These are phyloP conservation scores for Hygrophoropsis aurantiaca DNA, from an alignment of 768 basidiomycete genomes.

Conservation along the genomic window DNA sequence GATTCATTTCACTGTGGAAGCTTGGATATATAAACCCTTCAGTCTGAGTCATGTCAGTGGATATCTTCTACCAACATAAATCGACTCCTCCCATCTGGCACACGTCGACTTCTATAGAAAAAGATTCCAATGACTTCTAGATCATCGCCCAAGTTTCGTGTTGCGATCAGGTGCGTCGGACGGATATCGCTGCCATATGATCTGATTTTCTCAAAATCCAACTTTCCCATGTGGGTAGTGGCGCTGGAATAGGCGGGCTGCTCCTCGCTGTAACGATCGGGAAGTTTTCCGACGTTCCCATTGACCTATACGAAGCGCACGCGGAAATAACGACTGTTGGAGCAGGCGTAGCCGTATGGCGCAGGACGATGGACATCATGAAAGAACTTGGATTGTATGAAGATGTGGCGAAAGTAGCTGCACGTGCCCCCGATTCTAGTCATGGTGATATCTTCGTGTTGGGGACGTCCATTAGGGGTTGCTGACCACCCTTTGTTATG, in stretches of 20 bases:
- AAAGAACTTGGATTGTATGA: slow-evolving; percentile 41
- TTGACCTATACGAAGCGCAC: slow-evolving; percentile 49
- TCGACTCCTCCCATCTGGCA: too few species aligned
- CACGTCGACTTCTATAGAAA: too few species aligned
- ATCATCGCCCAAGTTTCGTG: slow-evolving; percentile 13
- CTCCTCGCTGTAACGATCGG: slow-evolving; percentile 40
- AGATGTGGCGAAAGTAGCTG: slow-evolving; percentile 23
- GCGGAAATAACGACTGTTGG: slow-evolving; percentile 38
- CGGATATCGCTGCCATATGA: too few species aligned
- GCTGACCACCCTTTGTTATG: slow-evolving; percentile 19
- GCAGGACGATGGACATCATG: slow-evolving; percentile 45
- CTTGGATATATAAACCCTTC: too few species aligned
- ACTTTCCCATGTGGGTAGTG: slow-evolving; percentile 17
- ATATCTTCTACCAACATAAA: too few species aligned
- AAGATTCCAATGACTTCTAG: too few species aligned
- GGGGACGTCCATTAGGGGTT: neutral
- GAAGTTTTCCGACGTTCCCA: slow-evolving; percentile 32
- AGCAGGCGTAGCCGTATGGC: slow-evolving; percentile 47
- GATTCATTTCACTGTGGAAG: too few species aligned
- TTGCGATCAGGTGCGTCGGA: slow-evolving; percentile 22
- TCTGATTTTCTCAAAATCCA: neutral
- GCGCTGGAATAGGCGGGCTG: slow-evolving; percentile 46
- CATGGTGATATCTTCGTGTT: slow-evolving; percentile 15
- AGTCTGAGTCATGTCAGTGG: too few species aligned
- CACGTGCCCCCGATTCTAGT: slow-evolving; percentile 8